Conservation (phyloP, 352 stramenopile genomes). For the Phytophthora ohioensis region DNA sequence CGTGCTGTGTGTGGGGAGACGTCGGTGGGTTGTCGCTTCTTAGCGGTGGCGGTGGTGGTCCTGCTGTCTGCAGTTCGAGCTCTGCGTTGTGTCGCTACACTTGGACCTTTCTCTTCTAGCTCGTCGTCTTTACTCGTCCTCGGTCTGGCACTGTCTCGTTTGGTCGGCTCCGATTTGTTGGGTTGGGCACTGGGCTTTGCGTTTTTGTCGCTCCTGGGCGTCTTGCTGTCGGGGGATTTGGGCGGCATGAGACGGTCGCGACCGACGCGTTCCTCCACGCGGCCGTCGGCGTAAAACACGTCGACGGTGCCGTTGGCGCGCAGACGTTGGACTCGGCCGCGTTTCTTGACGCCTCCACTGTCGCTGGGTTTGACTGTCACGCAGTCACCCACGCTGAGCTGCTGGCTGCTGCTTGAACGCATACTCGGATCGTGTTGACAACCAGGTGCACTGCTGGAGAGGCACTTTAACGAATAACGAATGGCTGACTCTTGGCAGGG, state of each 20-base stretch:
- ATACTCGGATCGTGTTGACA: constrained; percentile 8
- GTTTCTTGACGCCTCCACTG: constrained; percentile 22
- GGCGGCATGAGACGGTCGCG: constrained; percentile 45
- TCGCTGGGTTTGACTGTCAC: constrained; percentile 41
- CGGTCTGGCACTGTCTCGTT: constrained; percentile 12
- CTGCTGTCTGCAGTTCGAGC: constrained; percentile 21
- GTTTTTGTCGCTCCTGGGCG: constrained; percentile 12
- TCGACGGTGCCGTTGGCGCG: constrained; percentile 57
- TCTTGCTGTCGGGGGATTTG: constrained; percentile 19
- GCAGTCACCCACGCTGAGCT: constrained; percentile 36
- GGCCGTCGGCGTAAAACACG: constrained; percentile 62
- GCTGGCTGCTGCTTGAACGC: constrained; percentile 25
- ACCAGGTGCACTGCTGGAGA: not conserved
- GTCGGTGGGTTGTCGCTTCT: constrained; percentile 16
- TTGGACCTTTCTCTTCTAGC: constrained; percentile 10
- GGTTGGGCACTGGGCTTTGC: not conserved
- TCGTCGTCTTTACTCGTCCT: constrained; percentile 17
- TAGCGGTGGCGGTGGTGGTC: constrained; percentile 11
- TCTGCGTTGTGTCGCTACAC: constrained; percentile 14
- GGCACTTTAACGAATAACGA: constrained; percentile 26
- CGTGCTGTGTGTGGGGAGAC: constrained; percentile 27
- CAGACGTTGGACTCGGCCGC: constrained; percentile 55
- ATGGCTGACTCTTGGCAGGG: constrained; percentile 32
- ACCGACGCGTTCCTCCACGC: constrained; percentile 54
- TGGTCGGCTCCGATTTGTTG: not conserved